Evolutionary conservation across 78 protist species (phyloP).

Genomic region (Dictyostelium intermedium): DNA sequence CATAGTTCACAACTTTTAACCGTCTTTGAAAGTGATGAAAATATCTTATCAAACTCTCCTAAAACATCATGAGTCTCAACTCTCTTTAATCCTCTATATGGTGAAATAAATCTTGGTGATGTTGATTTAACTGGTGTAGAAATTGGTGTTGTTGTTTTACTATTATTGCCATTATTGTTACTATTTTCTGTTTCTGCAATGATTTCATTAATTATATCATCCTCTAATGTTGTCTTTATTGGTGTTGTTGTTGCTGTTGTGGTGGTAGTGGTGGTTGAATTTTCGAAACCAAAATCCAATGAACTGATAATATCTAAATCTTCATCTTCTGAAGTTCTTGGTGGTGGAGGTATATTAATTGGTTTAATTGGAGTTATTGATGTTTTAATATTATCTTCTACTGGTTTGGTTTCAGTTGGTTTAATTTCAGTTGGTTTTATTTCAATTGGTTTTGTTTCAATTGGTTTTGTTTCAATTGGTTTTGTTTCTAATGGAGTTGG

Average conservation of each 20-base stretch:
- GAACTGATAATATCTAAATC: not conserved
- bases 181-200: not conserved
- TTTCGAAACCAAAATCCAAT: not conserved
- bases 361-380: not conserved
- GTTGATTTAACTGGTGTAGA: slow-evolving; percentile 14
- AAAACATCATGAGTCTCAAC: slow-evolving; percentile 46
- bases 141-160: not conserved
- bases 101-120: slow-evolving; percentile 46
- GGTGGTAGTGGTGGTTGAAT: not conserved
- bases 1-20: slow-evolving; percentile 13
- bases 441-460: not conserved
- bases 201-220: not conserved
- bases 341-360: not conserved
- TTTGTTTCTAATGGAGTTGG: not conserved
- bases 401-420: not conserved
- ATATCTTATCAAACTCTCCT: slow-evolving; percentile 59
- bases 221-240: not conserved
- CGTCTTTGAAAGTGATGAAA: not conserved
- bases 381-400: not conserved
- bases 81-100: slow-evolving; percentile 18
- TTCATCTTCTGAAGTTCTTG: not conserved
- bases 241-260: not conserved
- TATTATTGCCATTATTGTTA: not conserved
- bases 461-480: not conserved
- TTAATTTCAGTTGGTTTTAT: not conserved